phyloP scores from a whole-genome alignment of 257 asterid genomes.

The Solanum rostratum region DNA sequence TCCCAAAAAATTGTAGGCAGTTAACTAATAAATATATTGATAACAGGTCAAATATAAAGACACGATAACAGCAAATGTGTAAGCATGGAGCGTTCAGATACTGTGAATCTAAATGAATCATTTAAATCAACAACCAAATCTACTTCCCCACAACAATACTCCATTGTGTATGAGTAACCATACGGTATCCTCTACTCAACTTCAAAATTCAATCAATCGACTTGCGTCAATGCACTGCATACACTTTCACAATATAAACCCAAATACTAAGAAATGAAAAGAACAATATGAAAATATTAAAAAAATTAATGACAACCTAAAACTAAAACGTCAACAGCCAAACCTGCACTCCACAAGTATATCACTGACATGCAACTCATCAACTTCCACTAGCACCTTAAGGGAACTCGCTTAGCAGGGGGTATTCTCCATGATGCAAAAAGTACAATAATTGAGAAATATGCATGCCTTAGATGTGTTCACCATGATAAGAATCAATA shows the following conservation, averaged over 20 bases:
- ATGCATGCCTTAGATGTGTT: not conserved
- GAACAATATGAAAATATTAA: not conserved
- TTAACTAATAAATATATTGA: not conserved
- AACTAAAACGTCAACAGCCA: not conserved
- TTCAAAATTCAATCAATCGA: not conserved
- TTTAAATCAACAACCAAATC: not conserved
- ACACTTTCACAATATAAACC: not conserved
- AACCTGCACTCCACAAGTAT: not conserved
- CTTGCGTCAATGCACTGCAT: not conserved
- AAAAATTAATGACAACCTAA: not conserved
- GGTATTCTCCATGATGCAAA: not conserved
- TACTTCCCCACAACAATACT: not conserved
- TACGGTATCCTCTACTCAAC: not conserved
- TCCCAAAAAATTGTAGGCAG: not conserved
- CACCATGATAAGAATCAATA: not conserved
- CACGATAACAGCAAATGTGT: not conserved
- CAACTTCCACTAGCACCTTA: not conserved
- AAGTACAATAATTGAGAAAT: not conserved
- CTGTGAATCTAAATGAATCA: not conserved
- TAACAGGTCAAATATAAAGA: not conserved
- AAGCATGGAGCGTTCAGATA: not conserved
- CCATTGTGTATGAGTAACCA: not conserved
- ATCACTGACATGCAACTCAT: not conserved
- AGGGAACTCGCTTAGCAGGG: not conserved
- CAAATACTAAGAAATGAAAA: not conserved